phyloP scores from a whole-genome alignment of 106 monocot genomes.

The Dendrobium chrysotoxum region DNA sequence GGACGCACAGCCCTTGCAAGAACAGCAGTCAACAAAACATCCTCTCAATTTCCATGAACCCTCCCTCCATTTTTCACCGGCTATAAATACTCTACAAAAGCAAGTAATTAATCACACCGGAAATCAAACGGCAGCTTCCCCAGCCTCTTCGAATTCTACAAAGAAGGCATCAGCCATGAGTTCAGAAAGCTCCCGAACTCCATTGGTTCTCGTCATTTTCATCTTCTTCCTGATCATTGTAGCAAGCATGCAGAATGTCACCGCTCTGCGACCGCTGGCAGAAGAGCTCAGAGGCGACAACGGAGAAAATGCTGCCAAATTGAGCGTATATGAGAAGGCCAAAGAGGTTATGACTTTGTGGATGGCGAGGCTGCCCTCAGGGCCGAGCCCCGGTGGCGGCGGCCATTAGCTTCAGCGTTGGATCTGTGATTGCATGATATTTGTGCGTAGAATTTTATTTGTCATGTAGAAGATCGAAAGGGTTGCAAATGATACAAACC shows the following conservation, averaged over 20 bases:
- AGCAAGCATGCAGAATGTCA: not conserved
- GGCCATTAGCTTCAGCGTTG: not conserved
- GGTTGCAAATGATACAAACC: not conserved
- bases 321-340: conserved; percentile 8
- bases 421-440: not conserved
- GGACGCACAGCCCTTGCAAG: not conserved
- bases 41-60: not conserved
- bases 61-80: not conserved
- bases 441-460: not conserved
- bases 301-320: too few species aligned
- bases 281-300: not conserved
- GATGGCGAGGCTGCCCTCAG: conserved; percentile 18
- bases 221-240: not conserved
- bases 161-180: not conserved
- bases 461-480: not conserved
- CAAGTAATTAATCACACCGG: not conserved
- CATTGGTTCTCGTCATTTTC: not conserved
- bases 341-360: conserved; percentile 12
- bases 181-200: not conserved
- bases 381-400: conserved; percentile 15
- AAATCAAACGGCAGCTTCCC: not conserved
- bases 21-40: not conserved
- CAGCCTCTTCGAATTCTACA: not conserved
- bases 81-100: not conserved
- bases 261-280: not conserved